Evolutionary conservation across 176 grass and related monocot species (phyloP).

Genomic region (Melocanna baccifera): DNA sequence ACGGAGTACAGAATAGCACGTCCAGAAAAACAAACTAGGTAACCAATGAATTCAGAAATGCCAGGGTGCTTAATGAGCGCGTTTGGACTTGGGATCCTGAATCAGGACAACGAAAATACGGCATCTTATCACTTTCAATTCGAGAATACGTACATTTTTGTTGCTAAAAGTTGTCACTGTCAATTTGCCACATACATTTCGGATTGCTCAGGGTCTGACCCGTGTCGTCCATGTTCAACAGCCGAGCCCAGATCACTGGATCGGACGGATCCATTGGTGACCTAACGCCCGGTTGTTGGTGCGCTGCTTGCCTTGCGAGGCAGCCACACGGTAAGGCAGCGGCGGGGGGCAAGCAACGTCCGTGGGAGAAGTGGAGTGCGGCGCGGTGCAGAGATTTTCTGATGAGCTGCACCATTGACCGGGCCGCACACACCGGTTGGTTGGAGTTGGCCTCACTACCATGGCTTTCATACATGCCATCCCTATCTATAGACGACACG

Average conservation of each 20-base stretch:
- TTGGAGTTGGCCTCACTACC: conserved; percentile 30
- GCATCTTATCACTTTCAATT: background rate
- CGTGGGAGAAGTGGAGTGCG: background rate
- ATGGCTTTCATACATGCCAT: background rate
- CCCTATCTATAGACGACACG: background rate
- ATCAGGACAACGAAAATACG: background rate
- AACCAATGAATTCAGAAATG: too few species aligned
- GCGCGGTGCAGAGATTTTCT: conserved; percentile 27
- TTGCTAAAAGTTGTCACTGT: background rate
- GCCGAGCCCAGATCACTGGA: too few species aligned
- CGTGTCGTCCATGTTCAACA: background rate
- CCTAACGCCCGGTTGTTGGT: background rate
- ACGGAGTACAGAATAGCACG: too few species aligned
- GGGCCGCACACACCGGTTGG: background rate
- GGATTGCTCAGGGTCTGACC: background rate
- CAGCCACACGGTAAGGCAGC: background rate
- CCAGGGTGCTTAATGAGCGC: background rate
- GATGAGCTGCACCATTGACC: conserved; percentile 65
- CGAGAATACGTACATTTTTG: background rate
- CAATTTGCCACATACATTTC: background rate
- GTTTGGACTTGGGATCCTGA: too few species aligned
- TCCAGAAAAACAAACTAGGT: too few species aligned
- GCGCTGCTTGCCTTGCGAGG: background rate
- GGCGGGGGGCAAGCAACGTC: background rate
- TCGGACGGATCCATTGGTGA: conserved; percentile 27